Evolutionary conservation across 441 rosid genomes (phyloP).

Genomic region (Gossypium lobatum): DNA sequence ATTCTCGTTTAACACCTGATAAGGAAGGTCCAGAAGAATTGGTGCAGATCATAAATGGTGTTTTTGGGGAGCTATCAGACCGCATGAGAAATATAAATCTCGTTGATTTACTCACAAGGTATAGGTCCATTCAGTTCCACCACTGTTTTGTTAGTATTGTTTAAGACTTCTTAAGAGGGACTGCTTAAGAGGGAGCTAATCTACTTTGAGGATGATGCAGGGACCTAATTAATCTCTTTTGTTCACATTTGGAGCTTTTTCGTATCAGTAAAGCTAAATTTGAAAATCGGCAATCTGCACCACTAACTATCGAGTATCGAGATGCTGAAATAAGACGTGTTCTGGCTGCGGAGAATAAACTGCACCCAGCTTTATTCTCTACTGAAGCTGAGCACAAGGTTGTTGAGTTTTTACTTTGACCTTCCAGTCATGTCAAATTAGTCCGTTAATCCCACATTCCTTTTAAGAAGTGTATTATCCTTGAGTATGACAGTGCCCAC

Average conservation of each 20-base stretch:
- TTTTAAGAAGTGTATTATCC: not conserved
- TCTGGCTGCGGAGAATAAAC: conserved; percentile 71
- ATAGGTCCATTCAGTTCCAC: conserved; percentile 12
- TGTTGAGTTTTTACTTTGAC: conserved; percentile 11
- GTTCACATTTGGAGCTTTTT: conserved; percentile 79
- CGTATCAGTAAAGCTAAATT: conserved; percentile 73
- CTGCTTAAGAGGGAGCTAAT: conserved; percentile 29
- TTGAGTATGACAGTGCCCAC: conserved; percentile 14
- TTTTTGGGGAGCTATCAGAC: conserved; percentile 76
- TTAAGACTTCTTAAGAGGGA: conserved; percentile 16
- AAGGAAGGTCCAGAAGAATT: conserved; percentile 89
- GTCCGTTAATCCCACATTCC: not conserved
- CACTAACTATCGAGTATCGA: conserved; percentile 49
- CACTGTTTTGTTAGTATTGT: conserved; percentile 3
- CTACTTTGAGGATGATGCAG: conserved; percentile 45
- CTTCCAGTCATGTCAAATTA: conserved; percentile 3
- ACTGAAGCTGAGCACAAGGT: conserved; percentile 97
- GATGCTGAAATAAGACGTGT: conserved; percentile 60
- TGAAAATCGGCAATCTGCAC: conserved; percentile 43
- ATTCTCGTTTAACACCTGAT: conserved; percentile 83
- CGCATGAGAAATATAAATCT: conserved; percentile 79
- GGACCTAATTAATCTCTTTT: conserved; percentile 75
- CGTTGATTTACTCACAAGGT: conserved; percentile 89
- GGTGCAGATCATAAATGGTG: conserved; percentile 61
- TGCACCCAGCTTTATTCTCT: conserved; percentile 97